Base-by-base conservation (phyloP, 2,329 filamentous ascomycete species). In the Atkinsonella hypoxylon region DNA sequence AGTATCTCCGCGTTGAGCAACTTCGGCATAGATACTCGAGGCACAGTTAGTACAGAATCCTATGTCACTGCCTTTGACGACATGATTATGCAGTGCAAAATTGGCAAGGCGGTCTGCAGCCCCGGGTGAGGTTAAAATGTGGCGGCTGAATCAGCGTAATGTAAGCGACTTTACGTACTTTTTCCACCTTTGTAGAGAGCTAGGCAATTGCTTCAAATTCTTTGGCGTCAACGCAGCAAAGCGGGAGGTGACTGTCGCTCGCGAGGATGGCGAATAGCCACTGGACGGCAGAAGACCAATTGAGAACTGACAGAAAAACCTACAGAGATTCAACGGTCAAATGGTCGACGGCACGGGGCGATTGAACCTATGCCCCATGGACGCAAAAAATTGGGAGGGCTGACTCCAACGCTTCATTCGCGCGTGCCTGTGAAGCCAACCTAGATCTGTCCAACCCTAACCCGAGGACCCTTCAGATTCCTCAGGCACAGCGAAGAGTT, bases 31-130 rank as follows among this genome's bases (percentile, higher is more conserved):
- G 31, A 53, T 49, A 18, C 38, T 45, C n/a, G 54, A 44, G 34
- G 54, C 54, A 31, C 54, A 55, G 32, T 52, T 52, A n/a, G 52
- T 52, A 31, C 52, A 54, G 48, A 55, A 55, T 6, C 54, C 52
- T n/a, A 36, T 47, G 15, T 52, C 54, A 36, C 34, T 46, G 26
- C 52, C 52, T 22, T 50, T 51, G 30, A 56, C 38, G 1, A 53
- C 46, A n/a, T n/a, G n/a, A n/a, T n/a, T 38, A 54, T 56, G 43
- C 54, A 56, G 43, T 56, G 54, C 51, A 10, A 22, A 20, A 32
- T 55, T 55, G 42, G 54, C 54, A 6, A 48, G 36, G 2, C 47
- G 50, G 18, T 53, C 50, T 10, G 54, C 52, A 26, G 46, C 50
- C 38, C 54, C 48, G 30, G 54, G 44, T 30, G 26, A 52, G 52